These are phyloP conservation scores for Anethum foeniculum DNA, from an alignment of 140 eudicot genomes.

Conservation along the genomic window DNA sequence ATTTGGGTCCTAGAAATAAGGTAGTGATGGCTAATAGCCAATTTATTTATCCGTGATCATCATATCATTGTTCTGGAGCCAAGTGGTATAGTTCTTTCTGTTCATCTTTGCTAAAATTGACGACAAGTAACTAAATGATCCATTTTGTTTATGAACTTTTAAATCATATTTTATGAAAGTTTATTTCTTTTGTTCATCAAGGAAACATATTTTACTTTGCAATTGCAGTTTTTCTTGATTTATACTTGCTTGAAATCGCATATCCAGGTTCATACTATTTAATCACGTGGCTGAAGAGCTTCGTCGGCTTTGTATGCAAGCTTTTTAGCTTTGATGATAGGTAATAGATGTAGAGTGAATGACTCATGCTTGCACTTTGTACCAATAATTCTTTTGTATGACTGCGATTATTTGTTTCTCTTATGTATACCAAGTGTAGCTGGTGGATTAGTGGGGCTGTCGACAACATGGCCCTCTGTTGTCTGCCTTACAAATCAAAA, in stretches of 20 bases:
- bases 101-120: not conserved
- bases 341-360: constrained; percentile 14
- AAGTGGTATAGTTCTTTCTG: not conserved
- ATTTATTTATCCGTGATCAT: constrained; percentile 4
- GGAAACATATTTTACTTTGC: not conserved
- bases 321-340: constrained; percentile 9
- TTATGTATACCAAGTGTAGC: constrained; percentile 16
- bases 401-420: constrained; percentile 4
- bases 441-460: constrained; percentile 15
- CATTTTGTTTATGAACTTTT: not conserved
- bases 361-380: constrained; percentile 18
- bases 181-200: not conserved
- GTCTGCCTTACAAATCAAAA: constrained; percentile 13
- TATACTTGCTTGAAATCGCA: not conserved
- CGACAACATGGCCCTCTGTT: constrained; percentile 2
- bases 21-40: constrained; percentile 28
- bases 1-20: constrained; percentile 17
- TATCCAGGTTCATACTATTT: not conserved
- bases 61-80: constrained; percentile 5
- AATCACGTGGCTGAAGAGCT: constrained; percentile 3
- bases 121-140: not conserved
- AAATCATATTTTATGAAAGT: not conserved
- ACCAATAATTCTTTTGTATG: constrained; percentile 6
- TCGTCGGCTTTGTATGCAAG: not conserved
- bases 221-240: not conserved